Conservation (phyloP, 208 protist species). For the Angomonas ambiguus region DNA sequence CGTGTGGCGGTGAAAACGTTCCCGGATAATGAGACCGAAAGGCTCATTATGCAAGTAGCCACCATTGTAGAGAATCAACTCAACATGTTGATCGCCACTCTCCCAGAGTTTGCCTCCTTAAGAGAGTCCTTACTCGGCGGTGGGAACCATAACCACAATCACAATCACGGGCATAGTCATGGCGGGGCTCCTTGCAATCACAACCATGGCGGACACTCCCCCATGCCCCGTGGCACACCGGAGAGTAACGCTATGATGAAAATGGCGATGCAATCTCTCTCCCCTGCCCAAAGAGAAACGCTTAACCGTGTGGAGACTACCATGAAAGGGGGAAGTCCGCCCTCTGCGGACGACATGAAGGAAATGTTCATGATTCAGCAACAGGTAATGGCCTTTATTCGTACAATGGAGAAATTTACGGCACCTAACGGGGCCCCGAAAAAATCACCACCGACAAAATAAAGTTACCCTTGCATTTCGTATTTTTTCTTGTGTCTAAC, state of each 20-base stretch:
- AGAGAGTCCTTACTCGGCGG: conserved; percentile 18
- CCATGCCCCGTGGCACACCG: conserved; percentile 16
- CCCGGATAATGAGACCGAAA: conserved; percentile 52
- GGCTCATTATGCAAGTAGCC: conserved; percentile 58
- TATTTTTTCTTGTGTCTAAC: background rate
- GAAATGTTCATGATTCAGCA: conserved; percentile 75
- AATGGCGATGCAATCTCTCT: conserved; percentile 71
- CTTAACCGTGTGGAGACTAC: conserved; percentile 54
- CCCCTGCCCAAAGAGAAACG: conserved; percentile 37
- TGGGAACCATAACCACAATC: conserved; percentile 18
- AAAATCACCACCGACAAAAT: background rate
- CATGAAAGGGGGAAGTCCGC: conserved; percentile 47
- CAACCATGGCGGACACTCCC: conserved; percentile 18
- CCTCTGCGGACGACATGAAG: conserved; percentile 48
- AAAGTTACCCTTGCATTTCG: too few relatives aligned
- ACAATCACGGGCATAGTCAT: conserved; percentile 29
- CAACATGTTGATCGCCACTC: conserved; percentile 23
- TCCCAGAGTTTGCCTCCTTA: conserved; percentile 32
- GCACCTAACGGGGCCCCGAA: background rate
- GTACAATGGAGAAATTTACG: conserved; percentile 68
- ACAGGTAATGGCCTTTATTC: conserved; percentile 71
- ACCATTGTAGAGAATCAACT: conserved; percentile 55
- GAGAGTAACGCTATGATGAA: conserved; percentile 48
- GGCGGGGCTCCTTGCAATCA: conserved; percentile 19
- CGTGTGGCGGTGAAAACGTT: conserved; percentile 44